phyloP scores from a whole-genome alignment of 768 basidiomycete genomes.

The Podaxis pistillaris region DNA sequence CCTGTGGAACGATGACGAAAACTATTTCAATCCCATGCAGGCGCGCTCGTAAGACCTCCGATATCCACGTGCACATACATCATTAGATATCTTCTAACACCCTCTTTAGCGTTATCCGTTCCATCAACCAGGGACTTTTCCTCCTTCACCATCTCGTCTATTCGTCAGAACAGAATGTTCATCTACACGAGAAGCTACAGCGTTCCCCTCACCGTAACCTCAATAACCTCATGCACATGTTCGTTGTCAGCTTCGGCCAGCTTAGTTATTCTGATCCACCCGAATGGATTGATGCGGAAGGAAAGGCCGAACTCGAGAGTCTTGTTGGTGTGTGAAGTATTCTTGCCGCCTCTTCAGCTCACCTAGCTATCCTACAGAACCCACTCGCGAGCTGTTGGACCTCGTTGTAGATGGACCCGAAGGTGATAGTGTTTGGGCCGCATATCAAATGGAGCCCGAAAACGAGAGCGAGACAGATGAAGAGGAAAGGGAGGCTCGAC shows the following conservation, averaged over 20 bases:
- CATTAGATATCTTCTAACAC: neutral
- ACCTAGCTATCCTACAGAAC: conserved; percentile 35
- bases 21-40: conserved; percentile 3
- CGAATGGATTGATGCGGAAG: conserved; percentile 48
- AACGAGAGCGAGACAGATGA: conserved; percentile 46
- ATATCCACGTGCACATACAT: neutral
- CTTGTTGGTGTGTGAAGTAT: conserved; percentile 43
- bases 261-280: conserved; percentile 69
- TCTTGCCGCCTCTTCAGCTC: conserved; percentile 2
- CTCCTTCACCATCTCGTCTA: conserved; percentile 67
- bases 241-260: conserved; percentile 75
- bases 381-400: conserved; percentile 61
- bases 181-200: conserved; percentile 59
- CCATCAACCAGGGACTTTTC: conserved; percentile 51
- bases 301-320: conserved; percentile 39
- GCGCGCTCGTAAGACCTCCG: conserved; percentile 38
- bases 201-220: conserved; percentile 52
- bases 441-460: conserved; percentile 50
- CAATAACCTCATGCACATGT: conserved; percentile 64
- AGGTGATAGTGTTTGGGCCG: conserved; percentile 61
- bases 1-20: conserved; percentile 67
- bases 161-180: conserved; percentile 40
- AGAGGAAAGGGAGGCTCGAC: conserved; percentile 56
- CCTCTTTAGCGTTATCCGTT: conserved; percentile 44
- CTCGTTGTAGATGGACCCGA: conserved; percentile 73